Conservation (phyloP, 2,329 filamentous ascomycete species). For the Cladosporium velox region DNA sequence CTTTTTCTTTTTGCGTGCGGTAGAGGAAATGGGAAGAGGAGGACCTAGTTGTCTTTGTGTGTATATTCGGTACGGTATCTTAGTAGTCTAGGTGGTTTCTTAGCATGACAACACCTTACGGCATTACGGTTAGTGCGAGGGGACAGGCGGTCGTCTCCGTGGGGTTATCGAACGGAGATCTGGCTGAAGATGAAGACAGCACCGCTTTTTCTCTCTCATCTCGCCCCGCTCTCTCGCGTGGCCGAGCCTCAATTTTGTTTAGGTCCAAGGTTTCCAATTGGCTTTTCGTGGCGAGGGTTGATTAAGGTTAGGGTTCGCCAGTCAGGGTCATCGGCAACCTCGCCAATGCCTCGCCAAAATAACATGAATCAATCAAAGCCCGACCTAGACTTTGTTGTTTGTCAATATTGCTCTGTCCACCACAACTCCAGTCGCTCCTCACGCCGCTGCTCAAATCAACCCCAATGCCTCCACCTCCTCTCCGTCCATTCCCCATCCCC, state of each 20-base stretch:
- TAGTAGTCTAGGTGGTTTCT: not conserved
- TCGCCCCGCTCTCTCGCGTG: not conserved
- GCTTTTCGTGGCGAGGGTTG: not conserved
- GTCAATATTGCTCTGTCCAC: not conserved
- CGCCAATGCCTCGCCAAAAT: not conserved
- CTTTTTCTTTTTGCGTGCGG: not conserved
- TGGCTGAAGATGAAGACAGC: not conserved
- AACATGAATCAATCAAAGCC: not conserved
- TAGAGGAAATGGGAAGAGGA: not conserved
- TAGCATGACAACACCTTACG: slow-evolving; percentile 2
- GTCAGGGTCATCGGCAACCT: not conserved
- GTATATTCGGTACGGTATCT: slow-evolving; percentile 2
- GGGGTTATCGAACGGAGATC: slow-evolving; percentile 1
- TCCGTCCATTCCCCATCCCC: slow-evolving; percentile 62
- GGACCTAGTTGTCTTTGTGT: not conserved
- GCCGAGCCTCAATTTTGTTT: slow-evolving; percentile 2
- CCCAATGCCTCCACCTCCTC: slow-evolving; percentile 26
- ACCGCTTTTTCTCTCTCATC: not conserved
- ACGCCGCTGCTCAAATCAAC: not conserved
- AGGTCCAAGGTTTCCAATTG: not conserved
- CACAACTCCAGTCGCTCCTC: not conserved
- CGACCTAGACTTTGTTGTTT: not conserved
- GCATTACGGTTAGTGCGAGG: slow-evolving; percentile 14
- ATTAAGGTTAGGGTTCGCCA: not conserved
- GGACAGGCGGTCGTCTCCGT: slow-evolving; percentile 7